Conservation (phyloP, 2,329 filamentous ascomycete genomes). For the Ambrosiella xylebori region DNA sequence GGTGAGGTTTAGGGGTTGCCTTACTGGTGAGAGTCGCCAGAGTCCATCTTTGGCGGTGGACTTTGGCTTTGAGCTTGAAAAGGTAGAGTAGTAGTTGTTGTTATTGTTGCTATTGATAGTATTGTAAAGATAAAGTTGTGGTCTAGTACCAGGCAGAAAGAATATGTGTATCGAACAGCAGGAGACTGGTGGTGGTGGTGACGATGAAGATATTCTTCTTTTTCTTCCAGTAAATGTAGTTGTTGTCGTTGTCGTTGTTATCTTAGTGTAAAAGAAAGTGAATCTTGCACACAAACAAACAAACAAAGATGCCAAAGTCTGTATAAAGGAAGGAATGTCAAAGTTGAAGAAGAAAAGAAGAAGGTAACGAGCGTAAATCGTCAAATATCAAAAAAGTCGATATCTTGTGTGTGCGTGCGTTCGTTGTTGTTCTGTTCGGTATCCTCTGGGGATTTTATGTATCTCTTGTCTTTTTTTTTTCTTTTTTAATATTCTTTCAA, state of each 20-base stretch:
- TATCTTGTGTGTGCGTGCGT: too few relatives aligned
- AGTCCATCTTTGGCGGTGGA: conserved; percentile 27
- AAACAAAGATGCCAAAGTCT: neutral
- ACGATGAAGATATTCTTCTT: too few relatives aligned
- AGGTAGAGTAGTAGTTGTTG: neutral
- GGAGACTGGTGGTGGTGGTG: too few relatives aligned
- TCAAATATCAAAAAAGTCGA: too few relatives aligned
- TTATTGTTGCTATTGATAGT: neutral
- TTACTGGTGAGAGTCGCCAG: conserved; percentile 36
- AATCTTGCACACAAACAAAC: neutral
- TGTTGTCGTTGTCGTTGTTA: neutral
- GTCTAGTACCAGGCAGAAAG: too few relatives aligned
- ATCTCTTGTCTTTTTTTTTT: too few relatives aligned
- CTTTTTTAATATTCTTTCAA: too few relatives aligned
- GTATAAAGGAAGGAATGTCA: neutral
- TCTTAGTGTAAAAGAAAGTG: neutral
- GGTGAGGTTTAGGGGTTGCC: conserved; percentile 17
- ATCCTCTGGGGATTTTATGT: too few relatives aligned
- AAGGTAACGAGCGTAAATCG: too few relatives aligned
- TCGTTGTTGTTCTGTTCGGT: too few relatives aligned
- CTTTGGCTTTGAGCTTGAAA: neutral
- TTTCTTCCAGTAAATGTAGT: neutral
- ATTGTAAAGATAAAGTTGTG: neutral
- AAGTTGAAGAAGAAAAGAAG: too few relatives aligned
- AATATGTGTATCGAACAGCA: too few relatives aligned